phyloP scores from a whole-genome alignment of 306 rosid genomes.

The Gillenia trifoliata region DNA sequence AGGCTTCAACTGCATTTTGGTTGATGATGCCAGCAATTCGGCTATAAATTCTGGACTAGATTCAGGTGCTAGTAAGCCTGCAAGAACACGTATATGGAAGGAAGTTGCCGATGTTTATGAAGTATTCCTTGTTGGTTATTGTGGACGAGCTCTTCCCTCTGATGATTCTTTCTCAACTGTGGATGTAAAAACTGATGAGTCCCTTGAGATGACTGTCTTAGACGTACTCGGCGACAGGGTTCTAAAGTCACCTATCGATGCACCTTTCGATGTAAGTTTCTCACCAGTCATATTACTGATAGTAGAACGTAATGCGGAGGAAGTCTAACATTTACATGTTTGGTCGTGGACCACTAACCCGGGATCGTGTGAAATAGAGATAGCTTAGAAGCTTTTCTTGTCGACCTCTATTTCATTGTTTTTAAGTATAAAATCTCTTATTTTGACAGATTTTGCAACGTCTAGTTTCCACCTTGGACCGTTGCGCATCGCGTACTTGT shows the following conservation, averaged over 20 bases:
- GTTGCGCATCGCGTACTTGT: slow-evolving; percentile 92
- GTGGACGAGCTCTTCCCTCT: slow-evolving; percentile 90
- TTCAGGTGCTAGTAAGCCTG: slow-evolving; percentile 53
- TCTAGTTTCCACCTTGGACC: slow-evolving; percentile 80
- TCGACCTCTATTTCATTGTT: background rate
- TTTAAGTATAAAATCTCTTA: slow-evolving; percentile 5
- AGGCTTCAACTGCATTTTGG: slow-evolving; percentile 62
- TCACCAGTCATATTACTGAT: slow-evolving; percentile 1
- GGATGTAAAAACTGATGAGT: slow-evolving; percentile 70
- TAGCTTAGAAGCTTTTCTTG: background rate
- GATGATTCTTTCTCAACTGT: slow-evolving; percentile 64
- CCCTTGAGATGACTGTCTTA: slow-evolving; percentile 74
- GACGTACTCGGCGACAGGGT: slow-evolving; percentile 75
- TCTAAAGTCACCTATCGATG: slow-evolving; percentile 66
- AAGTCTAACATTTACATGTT: too few relatives aligned
- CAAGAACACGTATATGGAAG: slow-evolving; percentile 82
- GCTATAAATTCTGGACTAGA: slow-evolving; percentile 37
- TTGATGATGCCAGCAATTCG: slow-evolving; percentile 52
- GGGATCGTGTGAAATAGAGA: background rate
- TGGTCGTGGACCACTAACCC: background rate
- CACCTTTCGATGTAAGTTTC: slow-evolving; percentile 75
- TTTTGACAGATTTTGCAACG: slow-evolving; percentile 67
- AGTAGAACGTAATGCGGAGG: background rate
- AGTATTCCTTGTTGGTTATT: slow-evolving; percentile 88
- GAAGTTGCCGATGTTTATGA: slow-evolving; percentile 94